Base-by-base conservation (phyloP, 768 basidiomycete species). In the Podaxis sp. region DNA sequence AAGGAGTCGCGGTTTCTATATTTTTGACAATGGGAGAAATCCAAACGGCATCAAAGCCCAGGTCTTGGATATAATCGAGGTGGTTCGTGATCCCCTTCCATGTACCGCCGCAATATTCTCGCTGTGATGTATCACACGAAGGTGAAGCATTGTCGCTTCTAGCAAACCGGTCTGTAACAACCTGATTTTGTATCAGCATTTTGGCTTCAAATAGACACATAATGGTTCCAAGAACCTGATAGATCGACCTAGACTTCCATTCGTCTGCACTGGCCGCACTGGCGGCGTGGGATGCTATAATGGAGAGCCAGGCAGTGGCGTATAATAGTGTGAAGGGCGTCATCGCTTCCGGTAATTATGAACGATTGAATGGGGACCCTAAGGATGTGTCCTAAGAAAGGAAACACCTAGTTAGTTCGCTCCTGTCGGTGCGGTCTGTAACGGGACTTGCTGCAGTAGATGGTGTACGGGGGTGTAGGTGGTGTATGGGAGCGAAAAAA, bases 41-140 rank as follows among this genome's bases (percentile, higher is more conserved):
- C 89, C 88, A 91, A 51, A 90, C 77, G 72, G 89, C 88, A 54
- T 89, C 88, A 72, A 90, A 91, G 2, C 90, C 90, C 70, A 88
- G 85, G 46, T 79, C 68, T 66, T 89, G 84, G 65, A 93, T 90
- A 69, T 93, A 93, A 69, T 90, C 88, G 30, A 93, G 80, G 69
- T 89, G 85, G 66, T 81, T 75, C 63, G 75, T 79, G 66, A 92
- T 80, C 3, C 83, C 82, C 55, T 76, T 76, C 85, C 87, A 90
- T n/a, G 85, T 86, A 6, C 89, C 89, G 49, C 89, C 89, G 63
- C 89, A 90, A 75, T 86, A 88, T 8, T 82, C 84, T 67, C 83
- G 83, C 26, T 74, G n/a, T 51, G 46, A 59, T 51, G 57, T 59
- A 49, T 59, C 46, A 22, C 68, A n/a, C 71, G 72, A 7, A 61